phyloP scores from a whole-genome alignment of 345 rosid species.

The Litchi chinensis region DNA sequence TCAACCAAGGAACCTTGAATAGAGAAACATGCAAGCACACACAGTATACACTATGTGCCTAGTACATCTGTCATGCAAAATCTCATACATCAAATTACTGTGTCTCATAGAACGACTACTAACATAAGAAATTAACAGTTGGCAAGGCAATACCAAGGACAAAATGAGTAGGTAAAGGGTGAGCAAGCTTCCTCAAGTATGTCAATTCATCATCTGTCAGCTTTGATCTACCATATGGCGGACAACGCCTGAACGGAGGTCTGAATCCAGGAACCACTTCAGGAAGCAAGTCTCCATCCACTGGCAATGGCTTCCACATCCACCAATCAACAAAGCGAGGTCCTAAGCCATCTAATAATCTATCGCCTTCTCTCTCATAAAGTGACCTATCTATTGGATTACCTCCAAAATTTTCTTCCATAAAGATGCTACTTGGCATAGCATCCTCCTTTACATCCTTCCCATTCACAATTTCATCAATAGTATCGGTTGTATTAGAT shows the following conservation, averaged over 20 bases:
- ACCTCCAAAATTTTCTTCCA: conserved; percentile 20
- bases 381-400: conserved; percentile 47
- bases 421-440: conserved; percentile 12
- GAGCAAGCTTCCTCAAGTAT: conserved; percentile 74
- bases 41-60: conserved; percentile 2
- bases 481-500: conserved; percentile 4
- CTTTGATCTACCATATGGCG: conserved; percentile 54
- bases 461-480: conserved; percentile 8
- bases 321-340: conserved; percentile 93
- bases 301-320: conserved; percentile 88
- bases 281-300: conserved; percentile 85
- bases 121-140: conserved; percentile 1
- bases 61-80: not conserved
- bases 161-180: conserved; percentile 74
- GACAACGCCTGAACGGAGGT: conserved; percentile 67
- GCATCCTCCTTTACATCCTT: conserved; percentile 25
- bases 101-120: not conserved
- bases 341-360: conserved; percentile 81
- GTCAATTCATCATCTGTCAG: conserved; percentile 64
- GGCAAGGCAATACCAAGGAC: conserved; percentile 63
- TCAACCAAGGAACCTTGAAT: no score
- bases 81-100: not conserved
- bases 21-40: conserved; percentile 15
- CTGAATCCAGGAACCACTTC: conserved; percentile 64
- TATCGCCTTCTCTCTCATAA: conserved; percentile 81